Evolutionary conservation across 805 yeast genomes (phyloP).

Genomic region (Citeromyces matritensis): DNA sequence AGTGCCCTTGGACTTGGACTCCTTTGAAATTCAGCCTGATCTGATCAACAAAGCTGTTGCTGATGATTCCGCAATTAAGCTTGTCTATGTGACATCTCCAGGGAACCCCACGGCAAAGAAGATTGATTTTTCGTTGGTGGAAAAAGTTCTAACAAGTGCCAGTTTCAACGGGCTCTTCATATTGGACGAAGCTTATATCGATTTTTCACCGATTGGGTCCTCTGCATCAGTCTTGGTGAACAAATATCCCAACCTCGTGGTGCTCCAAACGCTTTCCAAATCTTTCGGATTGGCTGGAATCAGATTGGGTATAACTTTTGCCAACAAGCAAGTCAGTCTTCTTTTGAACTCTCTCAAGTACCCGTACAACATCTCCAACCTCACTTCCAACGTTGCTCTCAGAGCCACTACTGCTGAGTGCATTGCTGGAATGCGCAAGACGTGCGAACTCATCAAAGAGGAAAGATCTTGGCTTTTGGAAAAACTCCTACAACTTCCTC

Average conservation of each 20-base stretch:
- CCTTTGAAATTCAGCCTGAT: conserved; percentile 49
- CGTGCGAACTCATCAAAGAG: conserved; percentile 28
- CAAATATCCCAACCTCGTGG: conserved; percentile 70
- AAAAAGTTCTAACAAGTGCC: conserved; percentile 35
- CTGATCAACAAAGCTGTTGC: conserved; percentile 34
- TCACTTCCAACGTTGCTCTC: conserved; percentile 61
- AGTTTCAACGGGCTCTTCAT: conserved; percentile 65
- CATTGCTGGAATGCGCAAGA: conserved; percentile 39
- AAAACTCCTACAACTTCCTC: conserved; percentile 37
- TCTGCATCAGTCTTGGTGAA: conserved; percentile 71
- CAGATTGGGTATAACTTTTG: conserved; percentile 71
- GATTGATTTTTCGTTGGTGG: conserved; percentile 32
- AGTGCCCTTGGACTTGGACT: conserved; percentile 56
- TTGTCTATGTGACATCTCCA: conserved; percentile 82
- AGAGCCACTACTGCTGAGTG: conserved; percentile 55
- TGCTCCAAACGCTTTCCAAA: conserved; percentile 84
- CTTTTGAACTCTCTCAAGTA: conserved; percentile 85
- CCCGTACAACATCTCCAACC: conserved; percentile 83
- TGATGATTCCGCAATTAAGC: conserved; percentile 48
- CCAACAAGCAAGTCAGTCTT: conserved; percentile 41
- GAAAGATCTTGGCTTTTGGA: conserved; percentile 43
- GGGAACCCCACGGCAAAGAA: conserved; percentile 89
- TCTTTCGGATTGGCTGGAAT: conserved; percentile 96
- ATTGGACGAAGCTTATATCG: conserved; percentile 92
- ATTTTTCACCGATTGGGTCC: conserved; percentile 55